A percentile compares a stretch with the other conserved stretches of the same genome.
Conservation (phyloP, 2,329 filamentous ascomycete species). For the Neoarthrinium moseri region DNA sequence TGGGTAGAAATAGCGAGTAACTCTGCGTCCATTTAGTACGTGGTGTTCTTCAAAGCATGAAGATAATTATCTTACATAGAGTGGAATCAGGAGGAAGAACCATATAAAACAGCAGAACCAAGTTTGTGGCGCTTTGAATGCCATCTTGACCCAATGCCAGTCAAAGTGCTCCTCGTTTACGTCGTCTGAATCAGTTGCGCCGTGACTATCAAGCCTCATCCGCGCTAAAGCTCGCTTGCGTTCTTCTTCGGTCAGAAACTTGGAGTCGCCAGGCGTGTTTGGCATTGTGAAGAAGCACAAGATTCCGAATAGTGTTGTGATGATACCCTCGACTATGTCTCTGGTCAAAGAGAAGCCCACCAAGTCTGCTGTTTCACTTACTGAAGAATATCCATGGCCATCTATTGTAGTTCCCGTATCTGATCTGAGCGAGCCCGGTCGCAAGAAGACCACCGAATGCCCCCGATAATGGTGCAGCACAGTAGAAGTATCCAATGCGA, state of each 20-base stretch:
- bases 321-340: conserved; percentile 67
- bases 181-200: neutral
- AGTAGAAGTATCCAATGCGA: conserved; percentile 6
- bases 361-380: conserved; percentile 27
- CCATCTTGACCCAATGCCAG: conserved; percentile 8
- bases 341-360: too few relatives aligned
- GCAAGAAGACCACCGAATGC: conserved; percentile 28
- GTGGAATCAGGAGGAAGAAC: conserved; percentile 5
- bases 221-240: neutral
- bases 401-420: conserved; percentile 21
- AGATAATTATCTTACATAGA: neutral
- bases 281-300: conserved; percentile 71
- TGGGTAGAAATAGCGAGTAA: conserved; percentile 76
- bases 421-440: conserved; percentile 37
- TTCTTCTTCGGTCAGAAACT: conserved; percentile 58
- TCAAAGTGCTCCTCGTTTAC: conserved; percentile 7
- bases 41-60: neutral
- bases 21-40: neutral
- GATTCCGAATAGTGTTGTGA: conserved; percentile 69
- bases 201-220: conserved; percentile 1
- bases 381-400: conserved; percentile 48
- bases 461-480: conserved; percentile 20
- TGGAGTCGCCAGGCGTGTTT: conserved; percentile 76
- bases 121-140: conserved; percentile 4
- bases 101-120: conserved; percentile 8